Percentiles rank a stretch among this genome's conserved stretches.
These are phyloP conservation scores for Excoecaria agallocha DNA, from an alignment of 345 rosid species.

Conservation along the genomic window DNA sequence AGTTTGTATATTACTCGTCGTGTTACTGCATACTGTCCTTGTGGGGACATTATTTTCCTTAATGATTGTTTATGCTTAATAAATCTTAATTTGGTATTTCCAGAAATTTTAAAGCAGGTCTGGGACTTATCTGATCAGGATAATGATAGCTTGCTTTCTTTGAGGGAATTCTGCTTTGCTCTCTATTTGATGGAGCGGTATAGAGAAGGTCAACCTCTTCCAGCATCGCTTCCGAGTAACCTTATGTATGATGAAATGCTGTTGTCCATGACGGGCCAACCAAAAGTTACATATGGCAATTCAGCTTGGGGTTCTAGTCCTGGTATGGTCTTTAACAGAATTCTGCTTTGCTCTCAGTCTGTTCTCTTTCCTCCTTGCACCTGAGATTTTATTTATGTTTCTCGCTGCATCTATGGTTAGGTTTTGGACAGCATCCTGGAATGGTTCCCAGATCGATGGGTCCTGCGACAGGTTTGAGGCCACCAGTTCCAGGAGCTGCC, in stretches of 20 bases:
- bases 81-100: slow-evolving; percentile 1
- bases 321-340: slow-evolving; percentile 40
- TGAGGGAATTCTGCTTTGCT: slow-evolving; percentile 95
- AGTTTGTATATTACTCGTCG: neutral
- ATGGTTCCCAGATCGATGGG: slow-evolving; percentile 52
- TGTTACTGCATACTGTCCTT: neutral
- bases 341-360: too few relatives aligned
- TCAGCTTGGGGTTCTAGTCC: slow-evolving; percentile 71
- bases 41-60: neutral
- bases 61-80: neutral
- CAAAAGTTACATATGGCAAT: slow-evolving; percentile 59
- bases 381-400: slow-evolving; percentile 23
- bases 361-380: slow-evolving; percentile 18
- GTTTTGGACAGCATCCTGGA: slow-evolving; percentile 64
- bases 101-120: slow-evolving; percentile 94
- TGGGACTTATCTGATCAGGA: slow-evolving; percentile 99
- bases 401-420: slow-evolving; percentile 33
- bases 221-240: slow-evolving; percentile 70
- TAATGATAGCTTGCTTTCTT: slow-evolving; percentile 94
- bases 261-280: slow-evolving; percentile 78
- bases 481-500: slow-evolving; percentile 50
- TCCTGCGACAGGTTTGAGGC: slow-evolving; percentile 62
- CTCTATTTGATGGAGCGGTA: slow-evolving; percentile 93
- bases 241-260: slow-evolving; percentile 82
- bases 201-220: slow-evolving; percentile 94